Percentiles rank a stretch among this genome's conserved stretches.
phyloP scores from a whole-genome alignment of 2,329 filamentous ascomycete genomes.

The Arachnopeziza araneosa region DNA sequence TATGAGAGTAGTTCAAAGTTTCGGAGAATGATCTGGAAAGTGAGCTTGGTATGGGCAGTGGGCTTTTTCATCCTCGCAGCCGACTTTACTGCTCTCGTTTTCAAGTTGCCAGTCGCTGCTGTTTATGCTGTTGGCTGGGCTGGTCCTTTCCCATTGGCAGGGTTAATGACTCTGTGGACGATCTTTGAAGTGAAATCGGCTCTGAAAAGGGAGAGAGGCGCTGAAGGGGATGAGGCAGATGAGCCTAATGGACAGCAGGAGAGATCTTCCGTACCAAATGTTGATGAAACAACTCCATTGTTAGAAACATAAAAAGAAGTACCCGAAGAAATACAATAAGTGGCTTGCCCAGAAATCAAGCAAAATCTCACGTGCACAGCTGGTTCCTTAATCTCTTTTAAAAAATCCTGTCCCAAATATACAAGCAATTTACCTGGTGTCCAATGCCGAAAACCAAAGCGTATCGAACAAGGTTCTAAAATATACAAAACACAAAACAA shows the following conservation, averaged over 20 bases:
- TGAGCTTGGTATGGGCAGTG: constrained; percentile 21
- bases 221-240: background rate
- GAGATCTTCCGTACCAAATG: no score
- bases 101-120: constrained; percentile 11
- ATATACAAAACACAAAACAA: no score
- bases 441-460: no score
- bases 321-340: no score
- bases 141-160: constrained; percentile 17
- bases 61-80: constrained; percentile 9
- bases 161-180: constrained; percentile 16
- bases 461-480: no score
- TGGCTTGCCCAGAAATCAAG: no score
- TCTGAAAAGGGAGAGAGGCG: constrained; percentile 10
- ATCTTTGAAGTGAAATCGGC: constrained; percentile 17
- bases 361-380: no score
- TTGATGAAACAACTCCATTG: background rate
- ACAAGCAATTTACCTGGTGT: no score
- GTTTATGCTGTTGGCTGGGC: constrained; percentile 24
- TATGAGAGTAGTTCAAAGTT: constrained; percentile 38
- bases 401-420: no score
- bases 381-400: no score
- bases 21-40: constrained; percentile 33
- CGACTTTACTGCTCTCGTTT: constrained; percentile 8
- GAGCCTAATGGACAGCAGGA: background rate
- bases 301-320: background rate